Evolutionary conservation across 176 grass and related monocot genomes (phyloP), one percentile per base, ranked within the genome.

Genomic region (Aegilops bicornis): DNA sequence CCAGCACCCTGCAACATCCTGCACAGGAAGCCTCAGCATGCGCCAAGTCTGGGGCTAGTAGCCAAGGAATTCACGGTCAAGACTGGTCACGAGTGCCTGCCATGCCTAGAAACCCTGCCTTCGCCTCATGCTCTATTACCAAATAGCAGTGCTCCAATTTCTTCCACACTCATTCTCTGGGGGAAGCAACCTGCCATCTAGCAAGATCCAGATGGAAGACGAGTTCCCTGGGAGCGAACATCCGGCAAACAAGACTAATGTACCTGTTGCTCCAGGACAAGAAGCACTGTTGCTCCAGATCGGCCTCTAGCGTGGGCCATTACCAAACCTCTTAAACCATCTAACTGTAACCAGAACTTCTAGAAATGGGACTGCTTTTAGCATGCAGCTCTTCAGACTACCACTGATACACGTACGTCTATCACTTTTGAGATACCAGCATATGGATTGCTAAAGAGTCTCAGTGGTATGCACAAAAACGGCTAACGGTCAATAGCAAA

Each of bases 321-420:
- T n/a, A 25, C 36, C n/a, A 43, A 11, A 32, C 19, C 68, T 71
- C 35, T 35, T 42, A 73, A 73, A 73, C 71, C 40, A 74, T 27
- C 40, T 74, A 45, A 73, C 12, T 23, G 23, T 74, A 47, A 74
- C n/a, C n/a, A 73, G 40, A 73, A 73, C 70, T 25, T 74, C 71
- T n/a, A 74, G 71, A 74, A 74, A 15, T 74, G 71, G 70, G 25
- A 74, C 40, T n/a, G 11, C 71, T 47, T 47, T 24, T 74, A 74
- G 40, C 71, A 74, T 74, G 71, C 71, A 74, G 71, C 71, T 74
- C 36, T 47, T 54, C 50, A 54, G 50, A 54, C 16, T 19, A 16
- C 50, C 50, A 54, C 50, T 19, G 50, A 19, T 54, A 54, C 50
- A 19, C 50, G 13, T 25, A 45, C 43, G 39, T 24, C 19, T 20